Evolutionary conservation across 1,139 yeast genomes (phyloP), one percentile per base, ranked within the genome.

Genomic region (Kazachstania sp.): DNA sequence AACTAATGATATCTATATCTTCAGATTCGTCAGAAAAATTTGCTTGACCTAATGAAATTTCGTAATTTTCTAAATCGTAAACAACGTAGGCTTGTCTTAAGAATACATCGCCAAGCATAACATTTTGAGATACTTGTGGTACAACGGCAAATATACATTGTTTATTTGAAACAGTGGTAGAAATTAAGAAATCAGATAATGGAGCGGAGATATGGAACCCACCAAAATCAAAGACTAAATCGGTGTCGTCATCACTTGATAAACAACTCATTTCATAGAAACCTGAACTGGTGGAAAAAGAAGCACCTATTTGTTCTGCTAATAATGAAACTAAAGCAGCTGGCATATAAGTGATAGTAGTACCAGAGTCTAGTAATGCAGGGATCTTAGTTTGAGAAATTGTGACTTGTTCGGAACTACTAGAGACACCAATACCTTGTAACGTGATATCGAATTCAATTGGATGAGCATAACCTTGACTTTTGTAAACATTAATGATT

Each of bases 51-150:
- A 88, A 49, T 0, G 83, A 81, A 29, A 88, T 69, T 59, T 80
- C 79, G 44, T 69, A 65, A 52, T 75, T 77, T 31, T 83, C 88
- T 53, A 86, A 68, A 64, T 88, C 94, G 57, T 77, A 86, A 39
- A 86, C 95, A 47, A 81, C 77, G 61, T 87, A 87, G 8, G 86
- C 88, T 45, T 77, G 72, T 51, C 86, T 74, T 57, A 88, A 68
- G 66, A 86, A 80, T 31, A 81, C 75, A 64, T 86, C 95, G 41
- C 96, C 96, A 13, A 86, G 62, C n/a, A 78, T 69, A 44, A 66
- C 61, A 31, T 58, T 61, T 23, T 57, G 65, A 26, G 62, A 63
- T 11, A 28, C 37, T 26, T 66, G 59, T 13, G 61, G 53, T 28
- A 64, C 52, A 12, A 72, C 46, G 2, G 67, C 68, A 19, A 72